Conservation (phyloP, 371 early-diverging fungal genomes). For the Mortierella sp. region DNA sequence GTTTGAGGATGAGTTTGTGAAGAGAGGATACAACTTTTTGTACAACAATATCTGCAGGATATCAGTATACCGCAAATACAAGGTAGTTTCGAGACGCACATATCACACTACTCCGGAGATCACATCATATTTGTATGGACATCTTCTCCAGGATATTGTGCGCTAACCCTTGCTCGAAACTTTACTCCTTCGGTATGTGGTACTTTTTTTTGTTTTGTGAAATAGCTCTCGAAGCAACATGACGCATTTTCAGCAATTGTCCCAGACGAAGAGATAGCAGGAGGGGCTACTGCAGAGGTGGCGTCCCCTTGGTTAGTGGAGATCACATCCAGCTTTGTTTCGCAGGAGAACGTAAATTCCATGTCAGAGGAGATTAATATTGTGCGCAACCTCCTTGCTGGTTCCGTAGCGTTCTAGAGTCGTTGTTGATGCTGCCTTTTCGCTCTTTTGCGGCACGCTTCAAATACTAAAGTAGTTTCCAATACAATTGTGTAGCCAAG, state of each 20-base stretch:
- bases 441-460: neutral
- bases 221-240: slow-evolving; percentile 47
- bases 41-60: slow-evolving; percentile 58
- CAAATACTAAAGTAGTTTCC: no score
- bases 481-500: no score
- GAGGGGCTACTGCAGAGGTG: slow-evolving; percentile 20
- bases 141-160: neutral
- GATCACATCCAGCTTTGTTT: slow-evolving; percentile 54
- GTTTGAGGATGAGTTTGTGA: slow-evolving; percentile 55
- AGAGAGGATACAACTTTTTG: slow-evolving; percentile 53
- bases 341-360: slow-evolving; percentile 55
- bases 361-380: slow-evolving; percentile 57
- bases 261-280: slow-evolving; percentile 28
- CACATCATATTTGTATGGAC: no score
- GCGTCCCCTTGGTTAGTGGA: slow-evolving; percentile 53
- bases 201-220: neutral
- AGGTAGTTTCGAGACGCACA: slow-evolving; percentile 17
- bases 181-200: neutral
- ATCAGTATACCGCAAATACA: slow-evolving; percentile 55
- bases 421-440: neutral
- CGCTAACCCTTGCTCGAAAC: neutral
- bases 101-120: neutral
- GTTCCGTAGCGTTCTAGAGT: slow-evolving; percentile 34
- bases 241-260: slow-evolving; percentile 52
- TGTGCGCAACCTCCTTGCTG: slow-evolving; percentile 48